Evolutionary conservation across 768 basidiomycete genomes (phyloP), one percentile per base, ranked within the genome.

Genomic region (Mycena metata): DNA sequence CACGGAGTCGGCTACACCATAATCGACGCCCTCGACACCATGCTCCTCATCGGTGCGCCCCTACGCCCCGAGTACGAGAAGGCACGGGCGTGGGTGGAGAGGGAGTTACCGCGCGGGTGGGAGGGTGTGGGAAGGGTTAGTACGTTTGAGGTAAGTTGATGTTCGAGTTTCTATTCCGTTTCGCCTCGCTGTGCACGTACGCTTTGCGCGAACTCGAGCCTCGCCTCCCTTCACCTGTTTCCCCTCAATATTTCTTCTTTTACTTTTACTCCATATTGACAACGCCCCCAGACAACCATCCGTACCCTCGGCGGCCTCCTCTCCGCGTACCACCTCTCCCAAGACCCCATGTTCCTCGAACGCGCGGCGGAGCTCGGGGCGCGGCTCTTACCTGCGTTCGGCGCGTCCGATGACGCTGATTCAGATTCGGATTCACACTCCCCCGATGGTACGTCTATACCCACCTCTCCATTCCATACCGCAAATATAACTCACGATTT

Each of bases 141-240:
- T 77, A 96, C 94, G 0, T 99, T 99, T 73, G 96, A 98, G 86
- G 96, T 95, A 67, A 39, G 89, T 69, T n/a, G n/a, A n/a, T n/a
- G n/a, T n/a, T n/a, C n/a, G n/a, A n/a, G n/a, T n/a, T n/a, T n/a
- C n/a, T n/a, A n/a, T n/a, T n/a, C n/a, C n/a, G n/a, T n/a, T n/a
- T n/a, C n/a, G n/a, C n/a, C n/a, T n/a, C n/a, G n/a, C n/a, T n/a
- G n/a, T n/a, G n/a, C n/a, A n/a, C n/a, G n/a, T n/a, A n/a, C n/a
- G n/a, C n/a, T n/a, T n/a, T n/a, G n/a, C n/a, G n/a, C n/a, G n/a
- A n/a, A n/a, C n/a, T n/a, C n/a, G n/a, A n/a, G n/a, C n/a, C n/a
- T n/a, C n/a, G n/a, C n/a, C n/a, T n/a, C n/a, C n/a, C n/a, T n/a
- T n/a, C n/a, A n/a, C n/a, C n/a, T n/a, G n/a, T n/a, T n/a, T n/a